Percentiles rank a stretch among this genome's conserved stretches.
These are phyloP conservation scores for Thalassiosira exigua DNA, from an alignment of 352 stramenopile species.

Conservation along the genomic window DNA sequence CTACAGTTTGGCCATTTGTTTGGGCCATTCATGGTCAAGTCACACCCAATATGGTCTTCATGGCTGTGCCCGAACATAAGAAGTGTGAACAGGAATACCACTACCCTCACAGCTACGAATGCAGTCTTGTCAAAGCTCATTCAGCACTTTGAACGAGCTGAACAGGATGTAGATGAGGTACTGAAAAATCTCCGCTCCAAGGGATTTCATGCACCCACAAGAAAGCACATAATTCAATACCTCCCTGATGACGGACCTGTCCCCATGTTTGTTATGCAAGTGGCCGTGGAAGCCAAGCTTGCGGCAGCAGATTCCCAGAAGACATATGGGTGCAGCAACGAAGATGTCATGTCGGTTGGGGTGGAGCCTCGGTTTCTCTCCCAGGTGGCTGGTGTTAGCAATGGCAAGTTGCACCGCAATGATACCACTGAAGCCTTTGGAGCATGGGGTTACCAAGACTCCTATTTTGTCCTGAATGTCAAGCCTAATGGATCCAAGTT, in stretches of 20 bases:
- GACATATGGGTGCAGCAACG: not conserved
- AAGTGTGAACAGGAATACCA: constrained; percentile 4
- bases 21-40: constrained; percentile 59
- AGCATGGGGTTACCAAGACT: constrained; percentile 86
- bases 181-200: constrained; percentile 51
- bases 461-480: constrained; percentile 78
- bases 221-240: constrained; percentile 73
- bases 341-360: not conserved
- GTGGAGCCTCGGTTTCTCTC: constrained; percentile 12
- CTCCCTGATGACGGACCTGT: constrained; percentile 37
- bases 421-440: constrained; percentile 74
- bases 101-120: constrained; percentile 21
- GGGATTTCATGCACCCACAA: constrained; percentile 63
- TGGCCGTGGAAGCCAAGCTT: constrained; percentile 50
- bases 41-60: constrained; percentile 60
- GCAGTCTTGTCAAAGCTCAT: constrained; percentile 40
- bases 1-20: constrained; percentile 76
- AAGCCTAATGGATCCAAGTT: constrained; percentile 57
- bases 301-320: not conserved
- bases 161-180: constrained; percentile 54
- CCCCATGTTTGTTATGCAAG: constrained; percentile 64
- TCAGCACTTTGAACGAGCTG: constrained; percentile 61
- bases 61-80: constrained; percentile 58
- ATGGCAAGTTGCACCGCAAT: not conserved
- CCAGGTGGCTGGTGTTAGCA: not conserved